Percentiles rank a stretch among this genome's conserved stretches.
These are phyloP conservation scores for Diophrys sp. DNA, from an alignment of 73 alveolate genomes.

Conservation along the genomic window DNA sequence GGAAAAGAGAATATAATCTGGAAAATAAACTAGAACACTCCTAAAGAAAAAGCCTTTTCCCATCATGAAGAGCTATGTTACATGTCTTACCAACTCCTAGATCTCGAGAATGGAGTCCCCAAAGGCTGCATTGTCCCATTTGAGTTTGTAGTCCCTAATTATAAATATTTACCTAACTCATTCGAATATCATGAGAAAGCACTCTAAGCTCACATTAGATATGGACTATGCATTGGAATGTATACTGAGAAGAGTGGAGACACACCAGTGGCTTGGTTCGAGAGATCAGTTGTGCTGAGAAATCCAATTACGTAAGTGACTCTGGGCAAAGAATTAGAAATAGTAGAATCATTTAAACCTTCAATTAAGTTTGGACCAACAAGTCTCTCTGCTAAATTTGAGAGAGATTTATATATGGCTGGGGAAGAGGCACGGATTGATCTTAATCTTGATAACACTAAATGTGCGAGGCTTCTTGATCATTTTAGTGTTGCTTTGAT, in stretches of 20 bases:
- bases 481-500: neutral
- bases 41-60: neutral
- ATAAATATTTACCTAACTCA: neutral
- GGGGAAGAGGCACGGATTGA: neutral
- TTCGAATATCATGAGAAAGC: neutral
- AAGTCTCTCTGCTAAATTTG: neutral
- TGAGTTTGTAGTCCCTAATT: neutral
- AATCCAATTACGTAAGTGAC: neutral
- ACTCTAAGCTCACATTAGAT: neutral
- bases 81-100: neutral
- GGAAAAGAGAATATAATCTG: neutral
- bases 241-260: neutral
- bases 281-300: neutral
- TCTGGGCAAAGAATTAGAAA: neutral
- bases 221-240: neutral
- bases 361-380: neutral
- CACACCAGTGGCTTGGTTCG: constrained; percentile 1
- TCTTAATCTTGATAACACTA: neutral
- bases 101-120: neutral
- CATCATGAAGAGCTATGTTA: neutral
- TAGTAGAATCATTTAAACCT: neutral
- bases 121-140: neutral
- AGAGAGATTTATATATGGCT: neutral
- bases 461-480: neutral
- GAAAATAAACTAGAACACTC: neutral